These are phyloP conservation scores for Podaxis sp. DNA, from an alignment of 768 basidiomycete genomes.

Conservation along the genomic window DNA sequence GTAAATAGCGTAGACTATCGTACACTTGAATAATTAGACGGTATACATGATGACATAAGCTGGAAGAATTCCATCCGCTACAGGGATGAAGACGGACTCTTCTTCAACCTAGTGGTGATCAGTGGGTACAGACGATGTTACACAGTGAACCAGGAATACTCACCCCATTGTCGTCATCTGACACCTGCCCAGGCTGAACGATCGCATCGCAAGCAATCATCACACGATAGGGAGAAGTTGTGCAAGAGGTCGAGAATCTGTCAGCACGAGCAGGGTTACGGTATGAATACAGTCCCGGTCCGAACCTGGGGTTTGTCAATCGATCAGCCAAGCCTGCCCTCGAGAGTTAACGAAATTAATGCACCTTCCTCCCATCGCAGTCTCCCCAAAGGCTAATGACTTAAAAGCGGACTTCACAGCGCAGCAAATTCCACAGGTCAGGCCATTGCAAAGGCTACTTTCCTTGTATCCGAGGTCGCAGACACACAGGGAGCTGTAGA, in stretches of 20 bases:
- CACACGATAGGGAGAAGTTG: constrained; percentile 62
- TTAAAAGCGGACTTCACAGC: constrained; percentile 55
- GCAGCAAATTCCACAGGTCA: constrained; percentile 62
- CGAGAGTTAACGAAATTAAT: constrained; percentile 11
- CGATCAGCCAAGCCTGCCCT: neutral
- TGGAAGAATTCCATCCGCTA: constrained; percentile 52
- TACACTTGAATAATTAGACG: constrained; percentile 19
- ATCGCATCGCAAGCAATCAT: constrained; percentile 56
- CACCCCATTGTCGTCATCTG: constrained; percentile 22
- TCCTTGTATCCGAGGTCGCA: constrained; percentile 62
- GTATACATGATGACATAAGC: constrained; percentile 58
- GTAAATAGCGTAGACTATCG: constrained; percentile 4
- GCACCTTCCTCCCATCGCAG: constrained; percentile 51
- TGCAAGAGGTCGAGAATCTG: constrained; percentile 59
- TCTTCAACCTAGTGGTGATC: constrained; percentile 33
- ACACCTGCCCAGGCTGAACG: constrained; percentile 31
- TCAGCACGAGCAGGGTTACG: constrained; percentile 56
- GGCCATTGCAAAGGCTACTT: constrained; percentile 46
- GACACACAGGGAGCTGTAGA: constrained; percentile 62
- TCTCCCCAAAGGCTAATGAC: constrained; percentile 51
- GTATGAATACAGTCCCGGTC: constrained; percentile 61
- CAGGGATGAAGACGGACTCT: constrained; percentile 49
- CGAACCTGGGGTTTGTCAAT: constrained; percentile 35
- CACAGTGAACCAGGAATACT: constrained; percentile 12
- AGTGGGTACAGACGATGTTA: constrained; percentile 9